Percentiles rank a stretch among this genome's conserved stretches.
Conservation (phyloP, 768 basidiomycete species). For the Pleurotus tuber-regium region DNA sequence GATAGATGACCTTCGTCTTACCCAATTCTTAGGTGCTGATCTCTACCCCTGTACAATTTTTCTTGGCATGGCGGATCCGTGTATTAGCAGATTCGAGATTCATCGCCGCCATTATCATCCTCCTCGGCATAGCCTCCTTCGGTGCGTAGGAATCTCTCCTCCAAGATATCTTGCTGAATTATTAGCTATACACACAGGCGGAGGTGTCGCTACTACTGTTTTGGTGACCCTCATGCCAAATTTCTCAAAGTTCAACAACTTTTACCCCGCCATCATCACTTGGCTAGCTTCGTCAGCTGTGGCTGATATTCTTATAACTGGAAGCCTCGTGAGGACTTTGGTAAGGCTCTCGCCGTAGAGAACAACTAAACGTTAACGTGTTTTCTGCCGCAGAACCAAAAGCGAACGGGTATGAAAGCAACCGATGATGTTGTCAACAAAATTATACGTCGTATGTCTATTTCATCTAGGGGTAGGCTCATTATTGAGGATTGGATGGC, state of each 20-base stretch:
- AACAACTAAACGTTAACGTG: background rate
- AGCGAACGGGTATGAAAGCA: background rate
- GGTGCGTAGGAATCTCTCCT: constrained; percentile 8
- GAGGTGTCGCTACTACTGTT: constrained; percentile 1
- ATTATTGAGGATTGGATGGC: background rate
- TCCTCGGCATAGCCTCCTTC: background rate
- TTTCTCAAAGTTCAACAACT: background rate
- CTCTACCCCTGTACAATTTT: constrained; percentile 7
- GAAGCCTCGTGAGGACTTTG: background rate
- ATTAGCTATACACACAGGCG: constrained; percentile 2
- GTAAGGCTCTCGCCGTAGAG: background rate
- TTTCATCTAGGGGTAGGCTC: background rate
- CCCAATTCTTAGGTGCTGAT: constrained; percentile 4
- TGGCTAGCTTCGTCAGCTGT: background rate
- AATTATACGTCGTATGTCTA: constrained; percentile 1
- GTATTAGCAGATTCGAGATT: background rate
- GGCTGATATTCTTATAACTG: constrained; percentile 5
- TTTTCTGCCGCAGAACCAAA: background rate
- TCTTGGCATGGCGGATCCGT: constrained; percentile 7
- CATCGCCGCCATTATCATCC: background rate
- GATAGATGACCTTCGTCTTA: background rate
- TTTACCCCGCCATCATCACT: background rate
- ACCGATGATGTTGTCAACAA: background rate
- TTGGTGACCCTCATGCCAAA: background rate
- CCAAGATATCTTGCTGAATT: background rate